phyloP scores from a whole-genome alignment of 371 early-diverging fungal species.

The Mucor saturninus region DNA sequence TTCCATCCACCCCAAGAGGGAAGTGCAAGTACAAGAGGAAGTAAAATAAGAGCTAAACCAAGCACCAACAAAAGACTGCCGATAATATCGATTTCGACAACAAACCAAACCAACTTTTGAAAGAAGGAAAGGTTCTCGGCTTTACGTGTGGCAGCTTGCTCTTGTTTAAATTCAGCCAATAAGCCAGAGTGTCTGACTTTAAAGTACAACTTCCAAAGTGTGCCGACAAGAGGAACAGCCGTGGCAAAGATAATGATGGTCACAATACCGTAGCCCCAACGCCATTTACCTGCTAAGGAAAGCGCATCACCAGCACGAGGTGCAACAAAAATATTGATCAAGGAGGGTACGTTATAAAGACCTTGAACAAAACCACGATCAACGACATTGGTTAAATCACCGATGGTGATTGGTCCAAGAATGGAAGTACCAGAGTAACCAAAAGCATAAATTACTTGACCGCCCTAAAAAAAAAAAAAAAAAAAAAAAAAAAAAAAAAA shows the following conservation, averaged over 20 bases:
- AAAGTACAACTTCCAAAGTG: constrained; percentile 22
- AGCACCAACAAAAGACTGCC: constrained; percentile 48
- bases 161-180: constrained; percentile 12
- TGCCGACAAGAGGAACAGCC: constrained; percentile 22
- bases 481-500: constrained; percentile 1
- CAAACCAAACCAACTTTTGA: constrained; percentile 31
- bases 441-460: constrained; percentile 39
- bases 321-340: constrained; percentile 39
- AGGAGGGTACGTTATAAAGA: constrained; percentile 35
- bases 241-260: constrained; percentile 22
- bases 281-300: constrained; percentile 22
- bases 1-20: constrained; percentile 51
- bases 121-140: background rate
- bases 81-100: constrained; percentile 49
- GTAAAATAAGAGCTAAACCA: constrained; percentile 43
- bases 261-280: constrained; percentile 34
- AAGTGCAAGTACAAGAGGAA: constrained; percentile 50
- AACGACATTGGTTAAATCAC: constrained; percentile 41
- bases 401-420: constrained; percentile 41
- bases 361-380: constrained; percentile 44
- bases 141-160: constrained; percentile 3
- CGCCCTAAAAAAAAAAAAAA: constrained; percentile 20
- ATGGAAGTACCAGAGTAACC: constrained; percentile 40
- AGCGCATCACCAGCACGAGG: constrained; percentile 27
- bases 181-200: constrained; percentile 21